Base-by-base conservation (phyloP, 176 grass and related monocot genomes). In the Bonia amplexicaulis region DNA sequence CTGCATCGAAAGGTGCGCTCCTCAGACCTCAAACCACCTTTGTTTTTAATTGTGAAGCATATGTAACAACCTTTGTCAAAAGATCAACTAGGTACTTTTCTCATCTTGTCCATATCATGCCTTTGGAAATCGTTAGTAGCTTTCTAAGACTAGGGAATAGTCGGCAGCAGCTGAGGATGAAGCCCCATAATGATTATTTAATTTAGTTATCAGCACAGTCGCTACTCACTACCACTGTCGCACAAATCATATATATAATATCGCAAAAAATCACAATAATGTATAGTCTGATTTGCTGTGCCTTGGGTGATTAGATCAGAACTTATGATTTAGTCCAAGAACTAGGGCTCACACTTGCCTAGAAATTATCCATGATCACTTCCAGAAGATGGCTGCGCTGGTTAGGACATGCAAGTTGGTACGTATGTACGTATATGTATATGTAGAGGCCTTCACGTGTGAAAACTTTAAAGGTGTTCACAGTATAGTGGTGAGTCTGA, bases 1-100 rank as follows among this genome's bases (percentile, higher is more conserved):
- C 70, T 54, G 69, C 66, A 74, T 90, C 49, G 42, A 90, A 90
- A 90, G 89, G 74, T 80, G 80, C 26, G 80, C 61, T 79, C 80
- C 59, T 79, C 42, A 57, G 27, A 12, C 63, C n/a, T 68, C 31
- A 74, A 74, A 45, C 80, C 54, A 45, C 69, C 68, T 87, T 90
- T 90, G 80, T 87, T 79, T 90, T 87, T n/a, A n/a, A n/a, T n/a
- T 79, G 61, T 74, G 74, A 80, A 83, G 80, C 88, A 77, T 82
- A n/a, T n/a, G n/a, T n/a, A 82, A 54, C 80, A 84, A 51, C 49
- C 69, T 80, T 83, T 83, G 75, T 74, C 80, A 60, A 84, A 90
- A 87, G 85, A 86, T 80, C 75, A 87, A 61, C 41, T 51, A 75
- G 42, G 44, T 63, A 84, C 89, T 87, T 87, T 86, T 74, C 79